Percentiles rank a stretch among this genome's conserved stretches.
These are phyloP conservation scores for Dorcoceras hygrometricum DNA, from an alignment of 257 asterid genomes.

Conservation along the genomic window DNA sequence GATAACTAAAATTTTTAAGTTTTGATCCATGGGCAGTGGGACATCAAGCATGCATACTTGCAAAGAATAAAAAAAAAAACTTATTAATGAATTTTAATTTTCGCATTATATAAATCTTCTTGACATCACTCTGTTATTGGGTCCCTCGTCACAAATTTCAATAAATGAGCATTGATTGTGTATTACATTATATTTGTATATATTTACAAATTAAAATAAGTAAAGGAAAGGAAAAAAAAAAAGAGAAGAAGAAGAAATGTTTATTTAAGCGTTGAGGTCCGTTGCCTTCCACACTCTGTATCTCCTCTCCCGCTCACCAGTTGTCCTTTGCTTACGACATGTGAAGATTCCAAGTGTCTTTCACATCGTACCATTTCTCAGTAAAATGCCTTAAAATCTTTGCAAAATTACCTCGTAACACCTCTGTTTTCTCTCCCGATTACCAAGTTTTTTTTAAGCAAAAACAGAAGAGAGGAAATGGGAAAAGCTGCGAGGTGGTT, in stretches of 20 bases:
- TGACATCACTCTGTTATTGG: too few species aligned
- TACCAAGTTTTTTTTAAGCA: slow-evolving; percentile 16
- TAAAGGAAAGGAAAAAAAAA: too few species aligned
- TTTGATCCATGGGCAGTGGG: too few species aligned
- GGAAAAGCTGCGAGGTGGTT: slow-evolving; percentile 94
- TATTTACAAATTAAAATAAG: neutral
- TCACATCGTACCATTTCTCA: slow-evolving; percentile 18
- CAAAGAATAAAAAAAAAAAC: slow-evolving; percentile 10
- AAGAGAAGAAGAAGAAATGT: too few species aligned
- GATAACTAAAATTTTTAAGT: too few species aligned
- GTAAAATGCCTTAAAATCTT: slow-evolving; percentile 22
- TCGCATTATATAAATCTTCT: too few species aligned
- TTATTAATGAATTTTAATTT: too few species aligned
- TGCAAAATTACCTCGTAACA: slow-evolving; percentile 21
- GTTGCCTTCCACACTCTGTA: slow-evolving; percentile 34
- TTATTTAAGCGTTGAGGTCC: slow-evolving; percentile 43
- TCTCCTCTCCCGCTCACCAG: slow-evolving; percentile 20
- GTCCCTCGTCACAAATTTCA: too few species aligned
- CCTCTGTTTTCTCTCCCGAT: slow-evolving; percentile 15
- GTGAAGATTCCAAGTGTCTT: slow-evolving; percentile 46
- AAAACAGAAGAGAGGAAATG: slow-evolving; percentile 34
- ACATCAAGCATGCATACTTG: neutral
- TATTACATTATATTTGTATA: too few species aligned
- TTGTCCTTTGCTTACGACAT: slow-evolving; percentile 32
- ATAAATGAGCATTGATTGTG: too few species aligned